Evolutionary conservation across 2,329 filamentous ascomycete genomes (phyloP).

Genomic region (Coniochaeta prunicola): DNA sequence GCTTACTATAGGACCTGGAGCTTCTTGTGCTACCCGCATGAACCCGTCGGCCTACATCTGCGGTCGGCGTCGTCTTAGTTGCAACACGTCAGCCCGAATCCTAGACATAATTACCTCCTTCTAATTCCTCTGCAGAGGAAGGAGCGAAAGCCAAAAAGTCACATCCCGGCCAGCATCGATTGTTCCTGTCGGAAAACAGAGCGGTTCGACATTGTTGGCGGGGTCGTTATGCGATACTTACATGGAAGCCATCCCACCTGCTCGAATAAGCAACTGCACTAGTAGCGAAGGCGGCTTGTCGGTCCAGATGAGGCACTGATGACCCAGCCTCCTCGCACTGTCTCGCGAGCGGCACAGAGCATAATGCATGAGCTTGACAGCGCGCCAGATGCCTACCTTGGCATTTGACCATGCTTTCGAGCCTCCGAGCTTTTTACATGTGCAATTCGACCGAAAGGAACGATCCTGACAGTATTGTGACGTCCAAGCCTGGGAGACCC

Average conservation of each 20-base stretch:
- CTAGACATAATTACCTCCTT: background rate
- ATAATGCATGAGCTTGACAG: background rate
- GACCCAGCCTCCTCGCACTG: background rate
- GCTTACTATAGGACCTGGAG: background rate
- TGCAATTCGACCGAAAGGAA: background rate
- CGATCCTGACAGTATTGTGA: background rate
- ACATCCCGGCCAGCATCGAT: background rate
- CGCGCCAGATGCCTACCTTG: background rate
- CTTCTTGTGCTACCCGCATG: background rate
- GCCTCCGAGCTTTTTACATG: background rate
- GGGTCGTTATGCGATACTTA: background rate
- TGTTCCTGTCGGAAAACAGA: background rate
- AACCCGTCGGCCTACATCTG: background rate
- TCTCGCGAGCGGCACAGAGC: background rate
- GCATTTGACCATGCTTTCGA: background rate
- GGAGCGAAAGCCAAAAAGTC: background rate
- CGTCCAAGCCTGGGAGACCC: background rate
- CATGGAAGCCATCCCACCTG: background rate
- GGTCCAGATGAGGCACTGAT: background rate
- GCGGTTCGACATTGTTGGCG: background rate
- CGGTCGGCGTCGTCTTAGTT: background rate
- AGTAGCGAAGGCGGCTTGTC: background rate
- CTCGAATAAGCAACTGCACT: background rate
- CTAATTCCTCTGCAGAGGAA: background rate
- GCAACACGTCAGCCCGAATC: background rate